A percentile compares a stretch with the other conserved stretches of the same genome.
phyloP scores from a whole-genome alignment of 495 filamentous ascomycete genomes.

The Aspergillus olivimuriae region DNA sequence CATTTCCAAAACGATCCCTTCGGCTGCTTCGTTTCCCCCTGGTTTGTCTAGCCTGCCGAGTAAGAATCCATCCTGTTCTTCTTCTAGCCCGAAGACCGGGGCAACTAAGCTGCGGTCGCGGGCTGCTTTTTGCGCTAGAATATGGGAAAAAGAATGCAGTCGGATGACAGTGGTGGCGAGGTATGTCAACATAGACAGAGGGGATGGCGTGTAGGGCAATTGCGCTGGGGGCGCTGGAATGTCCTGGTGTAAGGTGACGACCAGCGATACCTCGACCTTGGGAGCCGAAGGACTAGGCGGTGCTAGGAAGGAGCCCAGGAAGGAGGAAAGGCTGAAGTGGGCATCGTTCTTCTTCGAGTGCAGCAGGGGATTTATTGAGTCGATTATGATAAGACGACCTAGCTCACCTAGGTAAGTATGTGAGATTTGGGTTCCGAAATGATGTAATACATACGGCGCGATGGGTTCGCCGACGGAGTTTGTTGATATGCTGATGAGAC shows the following conservation, averaged over 20 bases:
- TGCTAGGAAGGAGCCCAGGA: conserved; percentile 31
- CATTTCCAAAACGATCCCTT: conserved; percentile 73
- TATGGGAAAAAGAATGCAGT: conserved; percentile 60
- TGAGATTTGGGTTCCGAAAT: too few relatives aligned
- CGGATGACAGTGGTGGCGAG: conserved; percentile 63
- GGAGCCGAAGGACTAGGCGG: conserved; percentile 15
- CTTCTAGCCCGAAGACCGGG: conserved; percentile 70
- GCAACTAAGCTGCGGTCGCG: conserved; percentile 60
- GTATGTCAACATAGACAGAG: conserved; percentile 54
- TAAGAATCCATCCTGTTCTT: conserved; percentile 69
- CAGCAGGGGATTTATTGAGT: conserved; percentile 38
- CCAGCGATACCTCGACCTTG: conserved; percentile 34
- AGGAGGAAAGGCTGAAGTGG: conserved; percentile 30
- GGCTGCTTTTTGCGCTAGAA: conserved; percentile 59
- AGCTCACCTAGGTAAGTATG: too few relatives aligned
- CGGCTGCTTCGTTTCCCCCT: conserved; percentile 32
- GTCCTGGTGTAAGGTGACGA: conserved; percentile 42
- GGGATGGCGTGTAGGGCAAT: conserved; percentile 58
- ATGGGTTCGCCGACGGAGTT: conserved; percentile 19
- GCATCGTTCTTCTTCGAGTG: conserved; percentile 21
- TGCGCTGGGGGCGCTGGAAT: conserved; percentile 45
- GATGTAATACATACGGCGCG: conserved; percentile 31
- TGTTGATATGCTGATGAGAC: conserved; percentile 24
- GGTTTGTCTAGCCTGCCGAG: conserved; percentile 46
- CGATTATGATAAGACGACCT: conserved; percentile 42